A percentile compares a stretch with the other conserved stretches of the same genome.
Evolutionary conservation across 2,329 filamentous ascomycete species (phyloP).

Genomic region (Daldinia sp.): DNA sequence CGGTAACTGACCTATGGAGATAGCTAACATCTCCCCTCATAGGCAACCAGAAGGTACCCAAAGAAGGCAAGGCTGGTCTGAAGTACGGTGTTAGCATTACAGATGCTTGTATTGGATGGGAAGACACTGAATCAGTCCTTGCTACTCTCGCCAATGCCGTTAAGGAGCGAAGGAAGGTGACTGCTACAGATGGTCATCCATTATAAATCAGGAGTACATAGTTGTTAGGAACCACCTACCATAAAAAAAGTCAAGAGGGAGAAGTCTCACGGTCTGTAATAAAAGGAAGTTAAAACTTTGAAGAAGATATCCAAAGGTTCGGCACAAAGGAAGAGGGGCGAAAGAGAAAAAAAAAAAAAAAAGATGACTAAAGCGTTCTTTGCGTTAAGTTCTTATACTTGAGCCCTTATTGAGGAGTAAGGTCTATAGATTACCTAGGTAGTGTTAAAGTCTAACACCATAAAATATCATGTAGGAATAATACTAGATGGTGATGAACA

Average conservation of each 20-base stretch:
- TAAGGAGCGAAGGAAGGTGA: conserved; percentile 72
- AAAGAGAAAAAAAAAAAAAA: conserved; percentile 7
- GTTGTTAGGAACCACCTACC: background rate
- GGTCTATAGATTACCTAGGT: background rate
- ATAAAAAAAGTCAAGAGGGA: background rate
- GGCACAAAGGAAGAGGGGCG: background rate
- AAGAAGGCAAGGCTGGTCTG: conserved; percentile 84
- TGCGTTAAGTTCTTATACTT: conserved; percentile 1
- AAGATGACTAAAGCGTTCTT: conserved; percentile 7
- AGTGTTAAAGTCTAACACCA: background rate
- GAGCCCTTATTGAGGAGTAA: background rate
- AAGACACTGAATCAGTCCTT: conserved; percentile 85
- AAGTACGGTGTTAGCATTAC: conserved; percentile 97
- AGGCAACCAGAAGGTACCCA: conserved; percentile 91
- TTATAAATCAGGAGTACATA: conserved; percentile 1
- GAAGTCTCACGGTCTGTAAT: conserved; percentile 23
- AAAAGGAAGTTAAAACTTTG: conserved; percentile 18
- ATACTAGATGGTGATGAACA: background rate
- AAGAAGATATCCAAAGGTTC: conserved; percentile 20
- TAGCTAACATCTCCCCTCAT: conserved; percentile 46
- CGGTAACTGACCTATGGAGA: background rate
- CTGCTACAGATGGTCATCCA: conserved; percentile 48
- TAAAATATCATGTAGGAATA: background rate
- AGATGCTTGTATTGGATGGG: conserved; percentile 96
- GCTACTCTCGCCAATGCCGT: conserved; percentile 84